A percentile compares a stretch with the other conserved stretches of the same genome.
phyloP scores from a whole-genome alignment of 306 rosid species.

The Inga leiocalycina region DNA sequence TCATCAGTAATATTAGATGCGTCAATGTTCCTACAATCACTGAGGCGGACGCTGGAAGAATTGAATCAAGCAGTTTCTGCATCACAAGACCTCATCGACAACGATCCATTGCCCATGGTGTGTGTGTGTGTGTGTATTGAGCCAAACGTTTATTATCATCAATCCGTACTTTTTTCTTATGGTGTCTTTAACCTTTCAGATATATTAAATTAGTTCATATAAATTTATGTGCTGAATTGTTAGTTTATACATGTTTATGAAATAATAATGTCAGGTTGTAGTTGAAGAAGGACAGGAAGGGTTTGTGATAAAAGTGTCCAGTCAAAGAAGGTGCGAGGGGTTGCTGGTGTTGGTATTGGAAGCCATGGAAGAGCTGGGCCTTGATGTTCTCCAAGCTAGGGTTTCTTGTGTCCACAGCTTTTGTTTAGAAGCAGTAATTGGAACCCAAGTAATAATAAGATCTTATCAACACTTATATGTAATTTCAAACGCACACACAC shows the following conservation, averaged over 20 bases:
- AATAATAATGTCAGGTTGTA: slow-evolving; percentile 34
- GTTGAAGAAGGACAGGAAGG: slow-evolving; percentile 50
- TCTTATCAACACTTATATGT: neutral
- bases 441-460: slow-evolving; percentile 40
- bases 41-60: slow-evolving; percentile 46
- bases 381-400: slow-evolving; percentile 72
- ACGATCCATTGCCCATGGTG: slow-evolving; percentile 56
- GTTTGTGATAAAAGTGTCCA: slow-evolving; percentile 53
- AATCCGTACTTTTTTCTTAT: neutral
- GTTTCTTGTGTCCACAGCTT: slow-evolving; percentile 61
- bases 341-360: slow-evolving; percentile 64
- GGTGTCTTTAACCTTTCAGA: neutral
- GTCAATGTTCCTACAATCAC: slow-evolving; percentile 37
- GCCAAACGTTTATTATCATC: neutral
- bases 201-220: neutral
- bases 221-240: neutral
- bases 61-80: slow-evolving; percentile 34
- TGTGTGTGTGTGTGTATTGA: neutral
- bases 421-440: slow-evolving; percentile 52
- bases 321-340: slow-evolving; percentile 51
- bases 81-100: slow-evolving; percentile 12
- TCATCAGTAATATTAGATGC: slow-evolving; percentile 51
- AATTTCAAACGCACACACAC: neutral
- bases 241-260: slow-evolving; percentile 4
- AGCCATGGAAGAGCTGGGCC: slow-evolving; percentile 68